phyloP scores from a whole-genome alignment of 257 asterid genomes.

The Galeopsis tetrahit region DNA sequence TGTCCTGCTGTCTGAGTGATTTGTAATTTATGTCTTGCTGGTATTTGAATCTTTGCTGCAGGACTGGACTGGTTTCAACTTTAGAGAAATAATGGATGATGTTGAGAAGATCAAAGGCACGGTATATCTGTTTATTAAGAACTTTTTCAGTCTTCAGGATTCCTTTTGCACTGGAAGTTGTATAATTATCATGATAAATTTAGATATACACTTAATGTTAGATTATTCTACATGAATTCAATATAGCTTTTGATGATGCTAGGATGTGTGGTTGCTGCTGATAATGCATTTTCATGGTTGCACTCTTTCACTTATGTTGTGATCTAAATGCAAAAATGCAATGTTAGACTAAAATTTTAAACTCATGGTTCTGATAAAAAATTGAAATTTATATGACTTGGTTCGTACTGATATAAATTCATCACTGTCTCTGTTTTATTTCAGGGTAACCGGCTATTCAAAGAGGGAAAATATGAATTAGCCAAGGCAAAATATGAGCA shows the following conservation, averaged over 20 bases:
- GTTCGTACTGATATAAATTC: slow-evolving; percentile 27
- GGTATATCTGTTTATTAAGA: slow-evolving; percentile 55
- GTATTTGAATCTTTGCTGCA: slow-evolving; percentile 47
- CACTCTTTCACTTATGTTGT: neutral
- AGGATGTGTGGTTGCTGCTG: neutral
- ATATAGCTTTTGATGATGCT: neutral
- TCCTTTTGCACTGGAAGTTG: neutral
- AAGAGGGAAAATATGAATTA: slow-evolving; percentile 91
- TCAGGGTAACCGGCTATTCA: slow-evolving; percentile 99
- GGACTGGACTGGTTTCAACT: slow-evolving; percentile 98
- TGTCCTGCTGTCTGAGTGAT: slow-evolving; percentile 22
- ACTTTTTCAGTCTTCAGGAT: slow-evolving; percentile 18
- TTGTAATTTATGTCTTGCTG: slow-evolving; percentile 10
- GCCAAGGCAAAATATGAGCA: slow-evolving; percentile 98
- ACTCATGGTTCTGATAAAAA: slow-evolving; percentile 12
- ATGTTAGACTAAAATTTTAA: neutral
- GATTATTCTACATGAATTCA: slow-evolving; percentile 7
- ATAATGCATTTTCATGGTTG: slow-evolving; percentile 9
- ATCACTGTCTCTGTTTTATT: slow-evolving; percentile 40
- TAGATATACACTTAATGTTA: neutral
- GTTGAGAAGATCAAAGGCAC: slow-evolving; percentile 99
- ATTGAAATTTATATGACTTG: neutral
- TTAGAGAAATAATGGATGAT: slow-evolving; percentile 91
- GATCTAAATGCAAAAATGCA: slow-evolving; percentile 19
- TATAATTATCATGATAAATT: neutral